A percentile compares a stretch with the other conserved stretches of the same genome.
Conservation (phyloP, 306 rosid genomes). For the Luffa acutangula region DNA sequence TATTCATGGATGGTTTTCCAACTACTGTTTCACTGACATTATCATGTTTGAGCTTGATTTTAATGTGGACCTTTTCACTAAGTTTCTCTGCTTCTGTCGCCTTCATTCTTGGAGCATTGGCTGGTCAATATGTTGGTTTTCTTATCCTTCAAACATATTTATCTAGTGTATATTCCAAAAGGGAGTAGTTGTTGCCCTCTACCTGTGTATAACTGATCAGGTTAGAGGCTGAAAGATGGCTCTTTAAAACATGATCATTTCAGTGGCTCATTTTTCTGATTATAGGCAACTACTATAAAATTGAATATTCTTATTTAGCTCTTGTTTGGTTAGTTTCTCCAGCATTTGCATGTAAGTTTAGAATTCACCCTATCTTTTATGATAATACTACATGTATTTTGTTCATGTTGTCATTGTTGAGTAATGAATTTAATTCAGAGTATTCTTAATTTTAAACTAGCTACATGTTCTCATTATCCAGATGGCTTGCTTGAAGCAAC, state of each 20-base stretch:
- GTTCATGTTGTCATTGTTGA: background rate
- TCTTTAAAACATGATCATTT: conserved; percentile 77
- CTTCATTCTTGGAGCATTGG: no score
- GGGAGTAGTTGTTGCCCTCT: conserved; percentile 30
- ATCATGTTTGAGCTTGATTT: conserved; percentile 50
- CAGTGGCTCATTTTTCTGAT: conserved; percentile 81
- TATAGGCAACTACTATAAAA: conserved; percentile 62
- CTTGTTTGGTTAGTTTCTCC: conserved; percentile 89
- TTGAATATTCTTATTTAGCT: conserved; percentile 88
- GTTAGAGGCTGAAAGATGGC: conserved; percentile 94
- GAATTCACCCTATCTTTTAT: background rate
- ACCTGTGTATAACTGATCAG: conserved; percentile 42
- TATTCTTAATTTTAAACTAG: conserved; percentile 1
- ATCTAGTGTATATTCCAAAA: conserved; percentile 34
- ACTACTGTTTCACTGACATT: conserved; percentile 63
- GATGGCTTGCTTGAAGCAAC: conserved; percentile 95
- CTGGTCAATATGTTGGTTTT: conserved; percentile 79
- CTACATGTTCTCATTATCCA: conserved; percentile 19
- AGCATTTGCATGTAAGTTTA: conserved; percentile 63
- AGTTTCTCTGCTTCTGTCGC: conserved; percentile 40
- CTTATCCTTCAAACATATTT: conserved; percentile 50
- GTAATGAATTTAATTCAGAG: background rate
- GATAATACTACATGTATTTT: background rate
- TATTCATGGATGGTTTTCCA: conserved; percentile 79
- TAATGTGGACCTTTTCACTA: conserved; percentile 61